Evolutionary conservation across 805 yeast species (phyloP).

Genomic region (Candida rishiriensis): DNA sequence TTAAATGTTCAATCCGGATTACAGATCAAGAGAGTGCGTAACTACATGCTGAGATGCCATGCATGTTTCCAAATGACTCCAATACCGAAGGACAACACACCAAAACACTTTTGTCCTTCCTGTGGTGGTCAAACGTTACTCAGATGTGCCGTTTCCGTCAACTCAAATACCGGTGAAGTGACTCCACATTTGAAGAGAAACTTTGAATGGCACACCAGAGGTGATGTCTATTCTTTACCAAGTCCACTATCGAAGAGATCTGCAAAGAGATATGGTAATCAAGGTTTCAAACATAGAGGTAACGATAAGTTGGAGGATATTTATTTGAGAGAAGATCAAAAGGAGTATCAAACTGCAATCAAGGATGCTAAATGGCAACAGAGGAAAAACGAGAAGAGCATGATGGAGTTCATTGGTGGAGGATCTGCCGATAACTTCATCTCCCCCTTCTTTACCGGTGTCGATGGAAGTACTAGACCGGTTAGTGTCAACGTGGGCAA

Average conservation of each 20-base stretch:
- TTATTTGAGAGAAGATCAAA: slow-evolving; percentile 86
- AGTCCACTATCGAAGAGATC: slow-evolving; percentile 82
- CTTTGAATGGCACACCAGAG: slow-evolving; percentile 91
- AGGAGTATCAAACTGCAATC: slow-evolving; percentile 83
- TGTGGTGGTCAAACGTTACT: slow-evolving; percentile 93
- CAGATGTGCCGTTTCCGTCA: slow-evolving; percentile 86
- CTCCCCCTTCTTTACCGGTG: slow-evolving; percentile 79
- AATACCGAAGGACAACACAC: slow-evolving; percentile 67
- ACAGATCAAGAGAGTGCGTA: slow-evolving; percentile 78
- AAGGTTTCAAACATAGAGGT: slow-evolving; percentile 66
- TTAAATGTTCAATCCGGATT: slow-evolving; percentile 82
- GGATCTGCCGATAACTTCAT: slow-evolving; percentile 82
- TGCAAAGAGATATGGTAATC: slow-evolving; percentile 69
- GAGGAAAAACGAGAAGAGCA: slow-evolving; percentile 77
- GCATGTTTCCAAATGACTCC: slow-evolving; percentile 89
- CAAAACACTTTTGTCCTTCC: slow-evolving; percentile 86
- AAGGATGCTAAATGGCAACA: slow-evolving; percentile 86
- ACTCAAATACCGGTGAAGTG: slow-evolving; percentile 71
- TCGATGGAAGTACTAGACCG: slow-evolving; percentile 45
- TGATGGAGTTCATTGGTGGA: slow-evolving; percentile 92
- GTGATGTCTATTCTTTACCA: slow-evolving; percentile 75
- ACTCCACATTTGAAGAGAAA: slow-evolving; percentile 86
- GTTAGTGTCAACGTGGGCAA: slow-evolving; percentile 78
- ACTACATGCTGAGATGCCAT: slow-evolving; percentile 94
- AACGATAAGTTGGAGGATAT: slow-evolving; percentile 52